phyloP scores from a whole-genome alignment of 2,329 filamentous ascomycete species.

The Akanthomyces dipterigenus region DNA sequence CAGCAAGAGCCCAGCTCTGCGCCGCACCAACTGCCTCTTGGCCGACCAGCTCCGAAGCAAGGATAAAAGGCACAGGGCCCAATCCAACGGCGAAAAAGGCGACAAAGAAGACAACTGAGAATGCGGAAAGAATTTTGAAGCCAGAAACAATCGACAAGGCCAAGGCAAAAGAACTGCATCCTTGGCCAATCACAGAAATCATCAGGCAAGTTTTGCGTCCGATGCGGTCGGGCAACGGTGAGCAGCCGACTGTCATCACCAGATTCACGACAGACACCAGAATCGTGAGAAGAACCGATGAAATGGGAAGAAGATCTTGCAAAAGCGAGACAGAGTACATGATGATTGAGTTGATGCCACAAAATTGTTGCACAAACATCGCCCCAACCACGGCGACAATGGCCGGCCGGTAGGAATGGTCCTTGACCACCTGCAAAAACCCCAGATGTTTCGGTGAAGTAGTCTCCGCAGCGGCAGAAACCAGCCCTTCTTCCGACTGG shows the following conservation, averaged over 20 bases:
- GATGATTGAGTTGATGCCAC: slow-evolving; percentile 92
- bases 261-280: slow-evolving; percentile 83
- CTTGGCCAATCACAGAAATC: slow-evolving; percentile 78
- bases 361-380: slow-evolving; percentile 90
- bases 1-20: slow-evolving; percentile 79
- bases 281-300: slow-evolving; percentile 78
- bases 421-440: slow-evolving; percentile 58
- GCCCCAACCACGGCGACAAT: slow-evolving; percentile 80
- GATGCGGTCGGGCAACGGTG: slow-evolving; percentile 78
- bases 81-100: slow-evolving; percentile 84
- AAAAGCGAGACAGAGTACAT: slow-evolving; percentile 97
- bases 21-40: slow-evolving; percentile 86
- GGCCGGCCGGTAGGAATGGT: slow-evolving; percentile 63
- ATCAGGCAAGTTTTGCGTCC: slow-evolving; percentile 83
- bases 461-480: slow-evolving; percentile 9
- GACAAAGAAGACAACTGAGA: slow-evolving; percentile 80
- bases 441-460: slow-evolving; percentile 40
- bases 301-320: slow-evolving; percentile 70
- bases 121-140: slow-evolving; percentile 67
- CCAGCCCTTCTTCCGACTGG: slow-evolving; percentile 19
- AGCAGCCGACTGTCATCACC: slow-evolving; percentile 70
- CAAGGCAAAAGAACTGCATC: slow-evolving; percentile 66
- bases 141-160: slow-evolving; percentile 72
- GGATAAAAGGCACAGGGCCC: slow-evolving; percentile 89
- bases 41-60: slow-evolving; percentile 84